phyloP scores from a whole-genome alignment of 2,329 filamentous ascomycete genomes.

The Xylaria digitata region DNA sequence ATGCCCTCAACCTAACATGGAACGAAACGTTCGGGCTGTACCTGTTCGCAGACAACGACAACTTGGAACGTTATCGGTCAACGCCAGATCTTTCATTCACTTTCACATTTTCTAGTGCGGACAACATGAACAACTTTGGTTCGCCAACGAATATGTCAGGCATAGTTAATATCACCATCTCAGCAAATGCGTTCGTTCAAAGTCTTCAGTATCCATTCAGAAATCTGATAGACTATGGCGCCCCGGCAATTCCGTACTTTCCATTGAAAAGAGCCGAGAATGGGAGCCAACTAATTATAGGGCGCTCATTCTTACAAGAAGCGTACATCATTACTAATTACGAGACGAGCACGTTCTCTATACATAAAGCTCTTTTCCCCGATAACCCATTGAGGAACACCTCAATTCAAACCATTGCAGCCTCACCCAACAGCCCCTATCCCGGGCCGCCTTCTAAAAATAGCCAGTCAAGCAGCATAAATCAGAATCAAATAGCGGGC shows the following conservation, averaged over 20 bases:
- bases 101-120: conserved; percentile 67
- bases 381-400: conserved; percentile 54
- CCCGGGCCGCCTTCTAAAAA: conserved; percentile 51
- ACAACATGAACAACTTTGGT: conserved; percentile 65
- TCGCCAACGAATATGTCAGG: conserved; percentile 60
- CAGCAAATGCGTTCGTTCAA: conserved; percentile 62
- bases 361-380: conserved; percentile 68
- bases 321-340: conserved; percentile 70
- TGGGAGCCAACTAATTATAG: conserved; percentile 69
- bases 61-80: conserved; percentile 60
- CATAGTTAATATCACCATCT: conserved; percentile 67
- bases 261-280: conserved; percentile 69
- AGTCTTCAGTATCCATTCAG: conserved; percentile 62
- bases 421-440: conserved; percentile 60
- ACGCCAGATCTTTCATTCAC: conserved; percentile 63
- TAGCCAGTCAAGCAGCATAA: conserved; percentile 50
- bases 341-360: conserved; percentile 63
- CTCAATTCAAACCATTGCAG: conserved; percentile 57
- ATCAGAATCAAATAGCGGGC: conserved; percentile 57
- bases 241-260: conserved; percentile 69
- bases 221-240: conserved; percentile 58
- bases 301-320: conserved; percentile 77
- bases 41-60: conserved; percentile 67
- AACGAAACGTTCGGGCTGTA: conserved; percentile 74
- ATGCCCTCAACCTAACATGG: conserved; percentile 72